Evolutionary conservation across 257 asterid genomes (phyloP).

Genomic region (Perilla frutescens): DNA sequence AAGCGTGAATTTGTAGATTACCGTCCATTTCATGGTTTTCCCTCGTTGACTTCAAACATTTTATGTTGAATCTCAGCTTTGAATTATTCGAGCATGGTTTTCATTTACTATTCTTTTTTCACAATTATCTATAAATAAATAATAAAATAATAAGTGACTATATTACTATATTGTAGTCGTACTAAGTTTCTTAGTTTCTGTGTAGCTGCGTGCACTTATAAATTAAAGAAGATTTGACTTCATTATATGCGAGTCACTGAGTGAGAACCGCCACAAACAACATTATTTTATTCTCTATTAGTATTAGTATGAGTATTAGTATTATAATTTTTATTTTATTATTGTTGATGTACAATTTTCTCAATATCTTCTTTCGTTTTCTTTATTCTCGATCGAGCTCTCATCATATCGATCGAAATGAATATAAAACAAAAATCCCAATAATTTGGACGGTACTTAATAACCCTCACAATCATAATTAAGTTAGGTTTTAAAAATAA

Average conservation of each 20-base stretch:
- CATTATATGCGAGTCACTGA: background rate
- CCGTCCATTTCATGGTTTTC: slow-evolving; percentile 39
- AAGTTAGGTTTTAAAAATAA: background rate
- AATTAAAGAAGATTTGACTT: slow-evolving; percentile 4
- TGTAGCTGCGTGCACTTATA: slow-evolving; percentile 3
- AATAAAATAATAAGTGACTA: background rate
- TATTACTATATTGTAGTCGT: background rate
- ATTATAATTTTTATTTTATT: no score
- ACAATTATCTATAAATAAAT: background rate
- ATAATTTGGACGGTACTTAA: background rate
- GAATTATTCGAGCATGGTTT: slow-evolving; percentile 32
- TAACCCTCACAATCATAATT: background rate
- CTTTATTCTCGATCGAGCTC: no score
- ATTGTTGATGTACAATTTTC: background rate
- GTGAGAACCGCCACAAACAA: slow-evolving; percentile 23
- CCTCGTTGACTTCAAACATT: slow-evolving; percentile 35
- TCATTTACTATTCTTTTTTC: slow-evolving; percentile 4
- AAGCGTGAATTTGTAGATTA: slow-evolving; percentile 26
- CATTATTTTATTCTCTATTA: background rate
- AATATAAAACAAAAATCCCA: background rate
- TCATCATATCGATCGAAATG: no score
- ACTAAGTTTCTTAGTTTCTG: slow-evolving; percentile 2
- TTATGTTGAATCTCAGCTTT: slow-evolving; percentile 27
- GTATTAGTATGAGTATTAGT: background rate
- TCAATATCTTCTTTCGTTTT: background rate